Percentiles rank a stretch among this genome's conserved stretches.
phyloP scores from a whole-genome alignment of 805 yeast genomes.

The Saccharomycopsis fibuligera region DNA sequence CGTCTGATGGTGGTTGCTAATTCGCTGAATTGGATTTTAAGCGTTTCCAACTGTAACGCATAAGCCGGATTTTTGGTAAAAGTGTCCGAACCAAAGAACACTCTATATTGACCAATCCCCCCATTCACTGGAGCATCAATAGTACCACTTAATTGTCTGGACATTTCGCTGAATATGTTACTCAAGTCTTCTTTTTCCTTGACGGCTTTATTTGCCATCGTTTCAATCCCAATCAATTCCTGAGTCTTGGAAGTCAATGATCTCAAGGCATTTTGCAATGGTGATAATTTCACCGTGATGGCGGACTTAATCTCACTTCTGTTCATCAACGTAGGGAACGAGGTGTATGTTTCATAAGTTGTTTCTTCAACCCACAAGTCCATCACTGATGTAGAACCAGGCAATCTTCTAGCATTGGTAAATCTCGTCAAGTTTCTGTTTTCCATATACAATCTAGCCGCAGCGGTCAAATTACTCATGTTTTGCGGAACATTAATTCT shows the following conservation, averaged over 20 bases:
- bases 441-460: slow-evolving; percentile 68
- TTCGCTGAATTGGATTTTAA: slow-evolving; percentile 52
- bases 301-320: slow-evolving; percentile 61
- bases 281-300: slow-evolving; percentile 56
- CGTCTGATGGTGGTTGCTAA: slow-evolving; percentile 58
- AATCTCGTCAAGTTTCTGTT: slow-evolving; percentile 68
- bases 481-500: slow-evolving; percentile 43
- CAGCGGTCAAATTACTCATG: slow-evolving; percentile 35
- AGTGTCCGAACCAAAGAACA: slow-evolving; percentile 45
- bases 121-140: slow-evolving; percentile 92
- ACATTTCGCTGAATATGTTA: slow-evolving; percentile 53
- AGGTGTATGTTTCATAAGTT: slow-evolving; percentile 63
- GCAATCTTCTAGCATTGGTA: slow-evolving; percentile 61
- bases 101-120: slow-evolving; percentile 78
- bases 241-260: slow-evolving; percentile 61
- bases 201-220: slow-evolving; percentile 45
- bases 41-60: slow-evolving; percentile 26
- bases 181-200: slow-evolving; percentile 44
- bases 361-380: slow-evolving; percentile 89
- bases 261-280: slow-evolving; percentile 74
- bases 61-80: slow-evolving; percentile 26
- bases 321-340: slow-evolving; percentile 86
- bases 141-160: slow-evolving; percentile 73
- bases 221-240: slow-evolving; percentile 65
- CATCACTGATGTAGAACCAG: slow-evolving; percentile 63